phyloP scores from a whole-genome alignment of 2,329 filamentous ascomycete species.

The Scorias spongiosa region DNA sequence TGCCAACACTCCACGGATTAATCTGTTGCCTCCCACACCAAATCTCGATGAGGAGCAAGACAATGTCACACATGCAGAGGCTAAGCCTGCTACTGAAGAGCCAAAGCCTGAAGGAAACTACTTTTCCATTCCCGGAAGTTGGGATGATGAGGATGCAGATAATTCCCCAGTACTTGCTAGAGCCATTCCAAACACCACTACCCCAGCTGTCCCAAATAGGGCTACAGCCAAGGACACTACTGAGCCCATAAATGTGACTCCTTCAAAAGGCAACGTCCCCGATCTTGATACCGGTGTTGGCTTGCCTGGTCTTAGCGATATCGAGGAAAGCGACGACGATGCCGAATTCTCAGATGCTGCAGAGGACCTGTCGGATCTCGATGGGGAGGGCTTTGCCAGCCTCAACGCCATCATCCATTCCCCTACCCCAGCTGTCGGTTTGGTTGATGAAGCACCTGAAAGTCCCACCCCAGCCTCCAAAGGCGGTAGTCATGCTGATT shows the following conservation, averaged over 20 bases:
- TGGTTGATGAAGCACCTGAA: conserved; percentile 6
- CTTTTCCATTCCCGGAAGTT: conserved; percentile 15
- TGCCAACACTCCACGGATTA: conserved; percentile 16
- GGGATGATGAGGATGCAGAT: conserved; percentile 6
- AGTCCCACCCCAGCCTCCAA: conserved; percentile 10
- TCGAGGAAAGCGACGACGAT: conserved; percentile 27
- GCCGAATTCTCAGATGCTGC: conserved; percentile 64
- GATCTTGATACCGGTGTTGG: neutral
- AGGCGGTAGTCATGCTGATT: conserved; percentile 29
- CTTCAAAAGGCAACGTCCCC: too few relatives aligned
- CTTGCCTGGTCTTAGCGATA: neutral
- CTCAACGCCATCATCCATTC: conserved; percentile 56
- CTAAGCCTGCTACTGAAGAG: neutral
- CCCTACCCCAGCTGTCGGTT: conserved; percentile 24
- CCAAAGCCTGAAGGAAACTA: neutral
- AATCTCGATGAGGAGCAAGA: conserved; percentile 11
- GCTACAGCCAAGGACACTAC: conserved; percentile 1
- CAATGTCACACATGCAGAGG: neutral
- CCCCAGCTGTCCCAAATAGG: conserved; percentile 2
- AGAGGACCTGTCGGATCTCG: conserved; percentile 52
- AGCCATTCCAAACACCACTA: conserved; percentile 1
- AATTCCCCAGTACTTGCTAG: conserved; percentile 4
- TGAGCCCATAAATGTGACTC: neutral
- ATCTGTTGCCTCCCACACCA: conserved; percentile 21
- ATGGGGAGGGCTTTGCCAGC: conserved; percentile 54